A percentile compares a stretch with the other conserved stretches of the same genome.
phyloP scores from a whole-genome alignment of 208 protist species.

The Naegleria gruberi region DNA sequence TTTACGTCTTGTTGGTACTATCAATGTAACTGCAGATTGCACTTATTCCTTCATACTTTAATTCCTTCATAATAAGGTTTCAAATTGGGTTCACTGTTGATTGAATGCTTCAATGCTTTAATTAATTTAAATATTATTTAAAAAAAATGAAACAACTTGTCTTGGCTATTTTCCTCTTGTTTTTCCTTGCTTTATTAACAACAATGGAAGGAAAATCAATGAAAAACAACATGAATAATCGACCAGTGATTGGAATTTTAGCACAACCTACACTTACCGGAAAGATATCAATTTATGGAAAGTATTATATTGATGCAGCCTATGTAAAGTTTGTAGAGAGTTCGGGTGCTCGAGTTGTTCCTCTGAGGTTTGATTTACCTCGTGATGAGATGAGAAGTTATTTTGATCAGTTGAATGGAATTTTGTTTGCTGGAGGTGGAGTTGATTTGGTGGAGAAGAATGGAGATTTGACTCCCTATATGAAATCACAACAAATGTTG shows the following conservation, averaged over 20 bases:
- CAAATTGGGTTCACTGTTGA: no score
- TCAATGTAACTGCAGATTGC: no score
- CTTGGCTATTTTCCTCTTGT: no score
- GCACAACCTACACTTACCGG: slow-evolving; percentile 28
- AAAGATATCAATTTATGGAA: neutral
- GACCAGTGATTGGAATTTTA: slow-evolving; percentile 42
- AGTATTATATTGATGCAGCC: slow-evolving; percentile 37
- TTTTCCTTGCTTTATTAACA: no score
- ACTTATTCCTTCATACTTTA: no score
- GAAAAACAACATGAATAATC: neutral
- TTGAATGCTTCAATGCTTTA: no score
- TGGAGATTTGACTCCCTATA: neutral
- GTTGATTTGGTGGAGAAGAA: neutral
- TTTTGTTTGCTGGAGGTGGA: slow-evolving; percentile 47
- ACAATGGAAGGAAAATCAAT: no score
- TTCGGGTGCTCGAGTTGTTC: slow-evolving; percentile 40
- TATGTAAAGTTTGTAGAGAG: slow-evolving; percentile 51
- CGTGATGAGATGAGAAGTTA: slow-evolving; percentile 25
- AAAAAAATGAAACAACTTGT: no score
- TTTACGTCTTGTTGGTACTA: no score
- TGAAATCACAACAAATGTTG: neutral
- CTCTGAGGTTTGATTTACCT: slow-evolving; percentile 38
- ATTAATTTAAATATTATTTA: no score
- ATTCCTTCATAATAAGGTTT: no score
- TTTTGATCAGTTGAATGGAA: slow-evolving; percentile 45